A percentile compares a stretch with the other conserved stretches of the same genome.
Conservation (phyloP, 768 basidiomycete genomes). For the Glaciozyma antarctica region DNA sequence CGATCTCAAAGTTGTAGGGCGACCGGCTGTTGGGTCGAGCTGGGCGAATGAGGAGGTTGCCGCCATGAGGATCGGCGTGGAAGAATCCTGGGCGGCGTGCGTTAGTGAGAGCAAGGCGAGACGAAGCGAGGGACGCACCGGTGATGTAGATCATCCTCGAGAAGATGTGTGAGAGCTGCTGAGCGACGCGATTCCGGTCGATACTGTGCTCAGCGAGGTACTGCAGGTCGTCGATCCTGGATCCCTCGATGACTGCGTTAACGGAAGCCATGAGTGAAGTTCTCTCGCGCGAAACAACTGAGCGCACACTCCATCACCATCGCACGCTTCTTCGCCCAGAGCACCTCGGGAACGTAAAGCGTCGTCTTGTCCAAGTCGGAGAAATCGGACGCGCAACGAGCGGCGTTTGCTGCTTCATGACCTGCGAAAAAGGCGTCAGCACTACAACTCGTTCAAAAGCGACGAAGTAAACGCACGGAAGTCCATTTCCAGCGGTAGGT, state of each 20-base stretch:
- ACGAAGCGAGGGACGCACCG: constrained; percentile 59
- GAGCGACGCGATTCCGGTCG: constrained; percentile 83
- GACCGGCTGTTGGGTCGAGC: constrained; percentile 55
- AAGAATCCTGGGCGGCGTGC: constrained; percentile 22
- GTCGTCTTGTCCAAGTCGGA: constrained; percentile 55
- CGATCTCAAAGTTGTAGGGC: constrained; percentile 92
- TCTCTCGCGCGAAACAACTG: neutral
- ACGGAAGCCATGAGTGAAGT: no score
- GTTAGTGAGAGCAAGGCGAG: neutral
- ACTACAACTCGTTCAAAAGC: neutral
- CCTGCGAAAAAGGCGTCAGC: constrained; percentile 33
- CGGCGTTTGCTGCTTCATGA: constrained; percentile 79
- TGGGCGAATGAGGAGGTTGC: constrained; percentile 83
- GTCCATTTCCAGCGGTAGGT: constrained; percentile 88
- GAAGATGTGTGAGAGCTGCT: constrained; percentile 84
- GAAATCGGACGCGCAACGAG: constrained; percentile 63
- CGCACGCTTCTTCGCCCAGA: constrained; percentile 70
- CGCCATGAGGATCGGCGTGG: constrained; percentile 41
- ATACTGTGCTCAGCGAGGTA: constrained; percentile 75
- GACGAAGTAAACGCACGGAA: constrained; percentile 45
- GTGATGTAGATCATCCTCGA: constrained; percentile 91
- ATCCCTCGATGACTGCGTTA: constrained; percentile 52
- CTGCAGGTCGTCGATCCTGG: constrained; percentile 72
- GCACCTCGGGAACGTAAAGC: constrained; percentile 71
- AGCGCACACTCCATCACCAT: constrained; percentile 77